A percentile compares a stretch with the other conserved stretches of the same genome.
Evolutionary conservation across 225 moss, liverwort and hornwort genomes (phyloP).

Genomic region (Sphagnum tenellum): DNA sequence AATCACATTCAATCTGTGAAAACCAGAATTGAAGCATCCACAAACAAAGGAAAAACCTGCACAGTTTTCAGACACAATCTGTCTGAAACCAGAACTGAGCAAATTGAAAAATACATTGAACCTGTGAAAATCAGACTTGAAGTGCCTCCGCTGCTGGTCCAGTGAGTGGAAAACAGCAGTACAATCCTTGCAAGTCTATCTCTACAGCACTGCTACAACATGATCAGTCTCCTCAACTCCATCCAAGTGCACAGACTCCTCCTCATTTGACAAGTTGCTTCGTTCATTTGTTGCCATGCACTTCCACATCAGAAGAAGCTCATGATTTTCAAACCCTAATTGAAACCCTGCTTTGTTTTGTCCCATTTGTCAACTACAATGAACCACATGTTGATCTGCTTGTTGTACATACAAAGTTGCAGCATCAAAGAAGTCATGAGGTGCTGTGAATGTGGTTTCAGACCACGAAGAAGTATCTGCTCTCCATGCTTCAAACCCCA

Average conservation of each 20-base stretch:
- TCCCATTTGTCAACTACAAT: slow-evolving; percentile 7
- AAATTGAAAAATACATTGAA: slow-evolving; percentile 41
- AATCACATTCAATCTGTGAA: neutral
- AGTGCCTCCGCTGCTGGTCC: slow-evolving; percentile 83
- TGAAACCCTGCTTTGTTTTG: neutral
- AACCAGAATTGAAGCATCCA: neutral
- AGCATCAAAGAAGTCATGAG: slow-evolving; percentile 40
- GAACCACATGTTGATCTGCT: slow-evolving; percentile 12
- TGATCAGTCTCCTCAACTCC: slow-evolving; percentile 4
- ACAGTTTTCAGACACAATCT: neutral
- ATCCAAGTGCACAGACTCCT: neutral
- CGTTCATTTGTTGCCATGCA: slow-evolving; percentile 5
- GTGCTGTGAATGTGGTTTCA: slow-evolving; percentile 40
- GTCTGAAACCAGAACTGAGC: neutral
- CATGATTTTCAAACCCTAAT: slow-evolving; percentile 22
- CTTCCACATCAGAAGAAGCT: neutral
- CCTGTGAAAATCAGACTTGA: slow-evolving; percentile 83
- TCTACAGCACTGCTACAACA: slow-evolving; percentile 11
- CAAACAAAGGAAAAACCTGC: neutral
- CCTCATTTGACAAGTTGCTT: slow-evolving; percentile 5
- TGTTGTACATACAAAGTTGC: slow-evolving; percentile 22
- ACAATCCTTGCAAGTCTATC: slow-evolving; percentile 76
- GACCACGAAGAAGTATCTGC: slow-evolving; percentile 4
- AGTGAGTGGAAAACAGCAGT: slow-evolving; percentile 54
- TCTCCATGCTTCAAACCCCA: too few relatives aligned